Conservation (phyloP, 169 alveolate genomes). For the Eimeria praecox region DNA sequence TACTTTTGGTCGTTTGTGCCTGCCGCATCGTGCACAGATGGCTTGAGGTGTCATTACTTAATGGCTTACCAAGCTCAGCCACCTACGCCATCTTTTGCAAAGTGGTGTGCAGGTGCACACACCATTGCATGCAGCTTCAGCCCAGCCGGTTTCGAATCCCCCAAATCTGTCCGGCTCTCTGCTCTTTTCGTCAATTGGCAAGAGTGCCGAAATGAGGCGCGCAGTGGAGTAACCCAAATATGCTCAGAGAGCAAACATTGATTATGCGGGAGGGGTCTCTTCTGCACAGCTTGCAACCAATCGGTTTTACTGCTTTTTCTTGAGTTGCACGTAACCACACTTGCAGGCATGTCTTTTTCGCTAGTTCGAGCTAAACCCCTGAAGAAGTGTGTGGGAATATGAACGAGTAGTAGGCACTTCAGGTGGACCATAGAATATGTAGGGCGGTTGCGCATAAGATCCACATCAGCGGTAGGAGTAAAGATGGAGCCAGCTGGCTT, state of each 20-base stretch:
- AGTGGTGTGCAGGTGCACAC: constrained; percentile 7
- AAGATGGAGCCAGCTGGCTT: background rate
- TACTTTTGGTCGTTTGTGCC: background rate
- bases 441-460: background rate
- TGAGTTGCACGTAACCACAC: constrained; percentile 5
- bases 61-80: constrained; percentile 27
- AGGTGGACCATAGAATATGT: background rate
- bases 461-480: background rate
- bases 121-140: background rate
- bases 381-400: background rate
- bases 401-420: background rate
- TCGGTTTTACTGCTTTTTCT: constrained; percentile 31
- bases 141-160: constrained; percentile 7
- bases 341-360: background rate
- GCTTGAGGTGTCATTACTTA: background rate
- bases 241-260: constrained; percentile 52
- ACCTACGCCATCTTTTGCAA: background rate
- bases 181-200: constrained; percentile 46
- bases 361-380: background rate
- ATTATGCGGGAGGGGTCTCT: constrained; percentile 37
- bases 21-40: background rate
- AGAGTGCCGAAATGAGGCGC: background rate
- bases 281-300: constrained; percentile 10
- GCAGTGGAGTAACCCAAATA: constrained; percentile 12
- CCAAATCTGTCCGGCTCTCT: constrained; percentile 3